These are phyloP conservation scores for Blastobotrys indianensis DNA, from an alignment of 1,139 yeast species.

Conservation along the genomic window DNA sequence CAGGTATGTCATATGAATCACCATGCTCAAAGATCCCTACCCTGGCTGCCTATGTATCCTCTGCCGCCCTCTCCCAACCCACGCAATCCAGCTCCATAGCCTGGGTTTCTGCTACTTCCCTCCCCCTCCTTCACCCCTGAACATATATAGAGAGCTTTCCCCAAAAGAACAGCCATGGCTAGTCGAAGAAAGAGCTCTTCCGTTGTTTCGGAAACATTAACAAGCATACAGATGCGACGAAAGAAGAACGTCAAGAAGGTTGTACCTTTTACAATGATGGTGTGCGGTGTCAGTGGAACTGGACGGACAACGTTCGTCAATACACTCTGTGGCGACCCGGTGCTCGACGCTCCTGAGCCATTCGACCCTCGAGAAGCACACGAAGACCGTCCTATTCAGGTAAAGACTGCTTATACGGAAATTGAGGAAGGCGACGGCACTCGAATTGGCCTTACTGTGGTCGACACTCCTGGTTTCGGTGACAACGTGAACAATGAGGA, in stretches of 20 bases:
- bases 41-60: too few relatives aligned
- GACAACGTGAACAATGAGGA: conserved; percentile 60
- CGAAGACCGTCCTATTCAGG: conserved; percentile 43
- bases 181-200: too few relatives aligned
- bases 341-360: conserved; percentile 31
- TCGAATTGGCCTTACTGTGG: conserved; percentile 42
- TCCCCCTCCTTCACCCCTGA: too few relatives aligned
- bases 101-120: too few relatives aligned
- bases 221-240: conserved; percentile 38
- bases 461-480: conserved; percentile 85
- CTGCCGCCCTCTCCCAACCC: too few relatives aligned
- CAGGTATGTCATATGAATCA: conserved; percentile 5
- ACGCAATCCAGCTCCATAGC: too few relatives aligned
- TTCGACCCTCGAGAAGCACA: conserved; percentile 43
- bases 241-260: conserved; percentile 79
- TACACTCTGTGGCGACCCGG: conserved; percentile 75
- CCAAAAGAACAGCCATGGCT: too few relatives aligned
- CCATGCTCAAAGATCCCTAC: too few relatives aligned
- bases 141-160: too few relatives aligned
- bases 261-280: conserved; percentile 70
- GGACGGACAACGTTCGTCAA: conserved; percentile 80
- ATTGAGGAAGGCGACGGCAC: conserved; percentile 33
- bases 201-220: too few relatives aligned
- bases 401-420: conserved; percentile 45
- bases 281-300: conserved; percentile 66